A percentile compares a stretch with the other conserved stretches of the same genome.
Conservation (phyloP, 345 rosid genomes). For the Hibiscus syriacus region DNA sequence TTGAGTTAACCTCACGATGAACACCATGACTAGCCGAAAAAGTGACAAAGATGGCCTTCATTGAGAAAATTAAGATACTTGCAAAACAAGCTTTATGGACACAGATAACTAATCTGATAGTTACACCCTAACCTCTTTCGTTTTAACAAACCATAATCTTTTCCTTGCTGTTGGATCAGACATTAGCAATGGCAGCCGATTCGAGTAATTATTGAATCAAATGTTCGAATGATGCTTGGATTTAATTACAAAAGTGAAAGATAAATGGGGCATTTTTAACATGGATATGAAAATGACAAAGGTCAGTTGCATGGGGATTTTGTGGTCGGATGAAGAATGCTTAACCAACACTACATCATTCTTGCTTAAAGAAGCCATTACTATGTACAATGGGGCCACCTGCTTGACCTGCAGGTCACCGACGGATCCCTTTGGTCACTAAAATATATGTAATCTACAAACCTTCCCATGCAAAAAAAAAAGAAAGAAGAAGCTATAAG, state of each 20-base stretch:
- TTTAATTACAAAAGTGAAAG: not conserved
- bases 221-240: not conserved
- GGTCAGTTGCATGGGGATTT: not conserved
- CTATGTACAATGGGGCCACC: not conserved
- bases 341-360: constrained; percentile 1
- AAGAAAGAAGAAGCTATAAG: not conserved
- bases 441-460: not conserved
- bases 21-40: not conserved
- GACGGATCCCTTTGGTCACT: not conserved
- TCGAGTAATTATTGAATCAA: not conserved
- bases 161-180: not conserved
- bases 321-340: not conserved
- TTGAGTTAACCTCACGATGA: not conserved
- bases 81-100: not conserved
- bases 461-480: not conserved
- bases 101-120: constrained; percentile 7
- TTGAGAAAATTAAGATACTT: constrained; percentile 6
- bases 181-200: not conserved
- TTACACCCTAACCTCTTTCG: not conserved
- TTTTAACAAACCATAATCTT: not conserved
- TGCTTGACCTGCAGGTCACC: not conserved
- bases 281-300: not conserved
- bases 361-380: not conserved
- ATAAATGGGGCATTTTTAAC: not conserved
- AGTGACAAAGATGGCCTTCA: not conserved